phyloP scores from a whole-genome alignment of 164 flowering plant species.

The Warburgia ugandensis region DNA sequence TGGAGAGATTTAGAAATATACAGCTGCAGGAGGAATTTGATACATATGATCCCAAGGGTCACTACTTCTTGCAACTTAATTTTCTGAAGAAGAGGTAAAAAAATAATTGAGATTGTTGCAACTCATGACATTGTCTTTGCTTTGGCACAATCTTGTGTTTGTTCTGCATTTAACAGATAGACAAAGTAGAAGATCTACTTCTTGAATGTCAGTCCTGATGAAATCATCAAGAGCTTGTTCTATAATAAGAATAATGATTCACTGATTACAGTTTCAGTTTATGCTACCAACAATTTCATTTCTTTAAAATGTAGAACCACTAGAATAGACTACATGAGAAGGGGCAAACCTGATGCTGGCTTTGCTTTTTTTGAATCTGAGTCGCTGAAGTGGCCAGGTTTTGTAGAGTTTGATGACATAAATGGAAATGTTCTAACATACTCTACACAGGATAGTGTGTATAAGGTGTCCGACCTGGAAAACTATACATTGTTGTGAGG shows the following conservation, averaged over 20 bases:
- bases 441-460: conserved; percentile 52
- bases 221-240: conserved; percentile 81
- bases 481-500: conserved; percentile 89
- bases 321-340: conserved; percentile 56
- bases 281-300: conserved; percentile 86
- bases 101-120: conserved; percentile 92
- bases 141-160: conserved; percentile 94
- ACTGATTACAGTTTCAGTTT: conserved; percentile 87
- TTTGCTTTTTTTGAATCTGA: conserved; percentile 25
- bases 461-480: conserved; percentile 92
- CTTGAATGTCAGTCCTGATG: conserved; percentile 72
- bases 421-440: conserved; percentile 28
- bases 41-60: conserved; percentile 95
- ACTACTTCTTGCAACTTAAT: conserved; percentile 55
- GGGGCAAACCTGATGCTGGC: conserved; percentile 18
- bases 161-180: conserved; percentile 91
- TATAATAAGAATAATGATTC: conserved; percentile 89
- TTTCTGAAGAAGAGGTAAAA: conserved; percentile 85
- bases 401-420: conserved; percentile 29
- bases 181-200: conserved; percentile 44
- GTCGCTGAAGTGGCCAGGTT: conserved; percentile 31
- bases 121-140: conserved; percentile 97
- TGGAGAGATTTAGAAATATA: too few species aligned
- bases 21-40: conserved; percentile 96
- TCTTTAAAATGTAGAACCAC: conserved; percentile 90